Conservation (phyloP, 805 yeast species). For the Barnettozyma siamensis region DNA sequence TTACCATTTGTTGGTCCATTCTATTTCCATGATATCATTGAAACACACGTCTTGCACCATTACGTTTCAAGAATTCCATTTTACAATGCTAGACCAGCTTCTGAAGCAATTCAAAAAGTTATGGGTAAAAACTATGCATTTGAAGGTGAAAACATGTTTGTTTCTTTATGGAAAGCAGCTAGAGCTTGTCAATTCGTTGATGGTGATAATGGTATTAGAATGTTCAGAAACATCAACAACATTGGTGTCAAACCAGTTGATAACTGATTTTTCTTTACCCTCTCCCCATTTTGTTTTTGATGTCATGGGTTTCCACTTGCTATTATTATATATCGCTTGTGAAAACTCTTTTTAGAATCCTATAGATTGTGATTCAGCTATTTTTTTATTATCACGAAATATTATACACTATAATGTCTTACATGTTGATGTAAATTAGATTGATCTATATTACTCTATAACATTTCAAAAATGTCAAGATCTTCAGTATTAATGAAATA, state of each 20-base stretch:
- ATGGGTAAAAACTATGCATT: constrained; percentile 77
- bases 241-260: constrained; percentile 35
- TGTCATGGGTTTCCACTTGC: too few relatives aligned
- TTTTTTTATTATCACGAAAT: background rate
- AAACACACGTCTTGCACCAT: constrained; percentile 87
- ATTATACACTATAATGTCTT: background rate
- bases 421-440: background rate
- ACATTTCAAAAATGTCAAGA: constrained; percentile 25
- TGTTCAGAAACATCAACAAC: constrained; percentile 71
- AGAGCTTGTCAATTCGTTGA: constrained; percentile 70
- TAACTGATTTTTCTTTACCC: constrained; percentile 1
- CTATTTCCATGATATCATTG: constrained; percentile 84
- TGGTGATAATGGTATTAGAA: constrained; percentile 61
- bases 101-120: constrained; percentile 72
- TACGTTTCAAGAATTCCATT: constrained; percentile 80
- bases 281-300: background rate
- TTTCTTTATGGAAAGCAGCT: constrained; percentile 53
- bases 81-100: constrained; percentile 77
- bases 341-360: background rate
- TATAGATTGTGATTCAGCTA: background rate
- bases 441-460: background rate
- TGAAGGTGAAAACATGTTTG: constrained; percentile 69
- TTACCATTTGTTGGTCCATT: constrained; percentile 74
- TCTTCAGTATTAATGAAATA: constrained; percentile 33
- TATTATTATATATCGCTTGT: background rate